Percentiles rank a stretch among this genome's conserved stretches.
phyloP scores from a whole-genome alignment of 2,329 filamentous ascomycete species.

The Trichoderma gracile region DNA sequence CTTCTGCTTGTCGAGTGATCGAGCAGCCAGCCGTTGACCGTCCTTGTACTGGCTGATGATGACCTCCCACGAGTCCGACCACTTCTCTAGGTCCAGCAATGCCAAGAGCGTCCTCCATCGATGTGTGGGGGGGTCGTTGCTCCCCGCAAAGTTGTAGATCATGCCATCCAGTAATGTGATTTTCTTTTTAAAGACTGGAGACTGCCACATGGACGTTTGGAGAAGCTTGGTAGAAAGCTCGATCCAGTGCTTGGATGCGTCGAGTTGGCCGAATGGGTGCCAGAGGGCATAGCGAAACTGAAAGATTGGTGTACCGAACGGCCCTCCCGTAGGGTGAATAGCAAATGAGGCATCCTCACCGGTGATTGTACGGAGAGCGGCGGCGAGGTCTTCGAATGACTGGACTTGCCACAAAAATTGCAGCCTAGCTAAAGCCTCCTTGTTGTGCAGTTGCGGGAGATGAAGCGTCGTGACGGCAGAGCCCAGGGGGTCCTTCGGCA shows the following conservation, averaged over 20 bases:
- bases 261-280: constrained; percentile 27
- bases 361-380: background rate
- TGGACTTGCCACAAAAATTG: constrained; percentile 19
- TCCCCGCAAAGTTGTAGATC: constrained; percentile 5
- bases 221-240: constrained; percentile 16
- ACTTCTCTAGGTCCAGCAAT: constrained; percentile 12
- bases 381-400: background rate
- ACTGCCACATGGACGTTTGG: background rate
- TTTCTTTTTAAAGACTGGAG: constrained; percentile 6
- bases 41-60: constrained; percentile 17
- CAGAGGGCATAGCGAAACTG: constrained; percentile 27
- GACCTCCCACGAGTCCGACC: constrained; percentile 1
- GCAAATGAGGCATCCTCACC: constrained; percentile 18
- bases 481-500: constrained; percentile 5
- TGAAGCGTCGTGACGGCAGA: constrained; percentile 17
- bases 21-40: background rate
- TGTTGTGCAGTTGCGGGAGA: constrained; percentile 20
- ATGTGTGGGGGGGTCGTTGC: background rate
- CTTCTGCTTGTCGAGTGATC: constrained; percentile 10
- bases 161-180: constrained; percentile 6
- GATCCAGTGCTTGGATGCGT: constrained; percentile 24
- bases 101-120: constrained; percentile 17
- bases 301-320: background rate
- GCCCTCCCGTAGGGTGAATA: background rate
- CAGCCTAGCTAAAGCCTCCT: constrained; percentile 4